Conservation (phyloP, 352 stramenopile species). For the Phytopythium kandeliae region DNA sequence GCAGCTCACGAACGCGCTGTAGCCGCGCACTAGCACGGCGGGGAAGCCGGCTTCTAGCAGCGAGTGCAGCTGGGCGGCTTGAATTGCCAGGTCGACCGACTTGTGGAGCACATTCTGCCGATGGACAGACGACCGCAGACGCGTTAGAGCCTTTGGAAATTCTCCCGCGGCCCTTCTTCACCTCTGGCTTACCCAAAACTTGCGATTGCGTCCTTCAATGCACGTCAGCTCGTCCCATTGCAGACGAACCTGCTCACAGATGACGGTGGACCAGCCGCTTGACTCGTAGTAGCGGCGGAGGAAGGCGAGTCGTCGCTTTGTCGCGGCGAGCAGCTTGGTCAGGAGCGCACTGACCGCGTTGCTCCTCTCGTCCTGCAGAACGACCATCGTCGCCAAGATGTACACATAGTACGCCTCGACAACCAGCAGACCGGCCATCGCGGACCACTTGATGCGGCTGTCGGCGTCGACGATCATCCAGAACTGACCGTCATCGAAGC, state of each 20-base stretch:
- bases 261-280: no score
- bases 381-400: constrained; percentile 20
- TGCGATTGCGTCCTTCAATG: constrained; percentile 31
- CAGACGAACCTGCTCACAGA: no score
- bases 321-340: no score
- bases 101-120: constrained; percentile 33
- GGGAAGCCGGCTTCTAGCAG: constrained; percentile 28
- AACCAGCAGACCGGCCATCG: constrained; percentile 15
- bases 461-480: constrained; percentile 28
- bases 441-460: constrained; percentile 6
- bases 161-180: no score
- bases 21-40: constrained; percentile 17
- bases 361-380: no score
- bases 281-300: no score
- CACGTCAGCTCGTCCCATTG: no score
- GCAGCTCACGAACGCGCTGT: constrained; percentile 14
- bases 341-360: no score
- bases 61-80: constrained; percentile 14
- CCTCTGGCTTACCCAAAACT: constrained; percentile 42
- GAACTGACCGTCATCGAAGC: constrained; percentile 41
- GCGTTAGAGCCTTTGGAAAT: no score
- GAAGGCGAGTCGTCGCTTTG: no score
- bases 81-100: constrained; percentile 16
- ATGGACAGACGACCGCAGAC: no score
- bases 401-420: constrained; percentile 20